Evolutionary conservation across 148 eudicot species (phyloP), one percentile per base, ranked within the genome.

Genomic region (Silene latifolia): DNA sequence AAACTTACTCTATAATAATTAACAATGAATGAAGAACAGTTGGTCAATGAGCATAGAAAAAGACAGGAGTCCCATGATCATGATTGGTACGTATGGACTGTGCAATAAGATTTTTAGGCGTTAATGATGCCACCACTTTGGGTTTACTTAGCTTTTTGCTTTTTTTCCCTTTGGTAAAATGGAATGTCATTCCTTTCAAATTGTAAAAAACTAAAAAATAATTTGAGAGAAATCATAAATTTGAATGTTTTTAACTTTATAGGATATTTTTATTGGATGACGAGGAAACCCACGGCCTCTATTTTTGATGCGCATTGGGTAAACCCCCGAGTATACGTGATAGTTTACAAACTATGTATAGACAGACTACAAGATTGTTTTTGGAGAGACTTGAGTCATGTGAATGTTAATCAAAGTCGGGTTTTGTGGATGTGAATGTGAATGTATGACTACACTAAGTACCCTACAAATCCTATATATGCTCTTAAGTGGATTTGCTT

Each of bases 21-120:
- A 8, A 39, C 19, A 19, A 69, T 39, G 19, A 42, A 53, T n/a
- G 14, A 0, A 20, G 21, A 42, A 24, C 7, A 72, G 60, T 44
- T 19, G 61, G 77, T 58, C 69, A 71, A 74, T 79, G 74, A 74
- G 47, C 76, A 58, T 71, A 69, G 76, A 57, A 74, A 75, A 47
- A 14, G 72, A 69, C 24, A 29, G 18, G 57, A 69, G 72, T 69
- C 72, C 57, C 5, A 47, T 69, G 32, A 44, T 57, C 59, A 72
- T 73, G 64, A 68, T 51, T 51, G 18, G 64, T 19, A 44, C n/a
- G 14, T 68, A 69, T 69, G 29, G 70, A 14, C 24, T 69, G 42
- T 67, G 48, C 12, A 73, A 20, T 60, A 58, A 53, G 56, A 69
- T 48, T 19, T 59, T 27, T 54, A 61, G 72, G 46, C 72, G 56